Base-by-base conservation (phyloP, 106 monocot species). In the Cymbidium sinense region DNA sequence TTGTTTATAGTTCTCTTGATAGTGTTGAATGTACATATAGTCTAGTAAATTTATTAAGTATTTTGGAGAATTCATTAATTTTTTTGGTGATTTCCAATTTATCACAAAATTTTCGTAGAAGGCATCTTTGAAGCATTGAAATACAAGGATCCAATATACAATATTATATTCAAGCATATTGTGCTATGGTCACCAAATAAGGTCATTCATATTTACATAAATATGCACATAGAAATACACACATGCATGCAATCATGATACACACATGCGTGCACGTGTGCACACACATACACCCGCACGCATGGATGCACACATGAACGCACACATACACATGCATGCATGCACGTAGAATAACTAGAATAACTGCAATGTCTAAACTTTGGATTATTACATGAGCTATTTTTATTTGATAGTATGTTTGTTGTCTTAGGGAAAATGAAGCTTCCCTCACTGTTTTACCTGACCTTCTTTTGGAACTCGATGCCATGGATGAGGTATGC, bases 361-460 rank as follows among this genome's bases (percentile, higher is more conserved):
- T 37, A 71, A 23, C 20, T 39, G 36, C 39, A 29, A 71, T 71
- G 20, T 39, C 19, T 20, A 31, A 25, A 19, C 70, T 70, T 70
- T 31, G 36, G 12, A 7, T 71, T 36, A n/a, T 20, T 37, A 37
- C 39, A 20, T 39, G 34, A 37, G 7, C 25, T 20, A 13, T 74
- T 74, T 7, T 74, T 35, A 0, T 43, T 44, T 74, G 37, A 74
- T 74, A 4, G 18, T 7, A n/a, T 75, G 41, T 76, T 20, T 44
- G 31, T 75, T 35, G 0, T 44, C 29, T 72, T 54, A 99, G 99
- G 89, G 99, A 99, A 86, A 99, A 99, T 77, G 95, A 99, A 76
- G 99, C 95, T 72, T 92, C 99, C 77, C 92, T 99, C 80, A 90
- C 95, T 81, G 99, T 99, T 82, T 79, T 99, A 65, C 81, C 90